Evolutionary conservation across 371 early-diverging fungal species (phyloP), one percentile per base, ranked within the genome.

Genomic region (Apophysomyces variabilis): DNA sequence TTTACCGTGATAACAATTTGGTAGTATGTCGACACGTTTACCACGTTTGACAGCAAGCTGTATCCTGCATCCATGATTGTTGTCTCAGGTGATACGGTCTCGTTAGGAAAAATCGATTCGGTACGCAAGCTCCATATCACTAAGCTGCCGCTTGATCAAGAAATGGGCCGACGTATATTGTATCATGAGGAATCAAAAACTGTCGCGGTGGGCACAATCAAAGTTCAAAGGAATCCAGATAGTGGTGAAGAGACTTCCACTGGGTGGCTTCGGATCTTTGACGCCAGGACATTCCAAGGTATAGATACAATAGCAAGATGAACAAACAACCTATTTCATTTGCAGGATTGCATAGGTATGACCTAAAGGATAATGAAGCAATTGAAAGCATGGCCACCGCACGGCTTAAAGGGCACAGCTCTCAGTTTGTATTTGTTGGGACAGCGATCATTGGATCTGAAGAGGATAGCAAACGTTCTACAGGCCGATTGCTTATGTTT

Each of bases 51-150:
- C 57, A 80, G 86, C 11, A 58, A 67, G 0, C 58, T 73, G 1
- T 79, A 83, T 32, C 87, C 85, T 1, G 74, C 84, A 39, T 83
- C 87, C 0, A 66, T 94, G 37, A 88, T 89, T 1, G 72, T 95
- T 46, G 87, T 86, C 32, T 84, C 88, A 9, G 76, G 76, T 26
- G 80, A 77, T 21, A 73, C 82, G 0, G 73, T 96, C 13, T 71
- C 82, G 38, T 80, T 96, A 59, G 96, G 94, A 0, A 74, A 72
- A 1, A 87, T 94, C 1, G 94, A 97, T 61, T 80, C 85, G 5
- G 84, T 91, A 37, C 92, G 93, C 71, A 91, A 90, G 64, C 84
- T 96, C 14, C 97, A 97, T 68, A 83, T 95, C 58, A 85, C 86
- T 8, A 90, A 82, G 32, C 63, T 89, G n/a, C 83, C 87, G 3